Evolutionary conservation across 1,284 basidiomycete species (phyloP), one percentile per base, ranked within the genome.

Genomic region (Ceratobasidium sp.): DNA sequence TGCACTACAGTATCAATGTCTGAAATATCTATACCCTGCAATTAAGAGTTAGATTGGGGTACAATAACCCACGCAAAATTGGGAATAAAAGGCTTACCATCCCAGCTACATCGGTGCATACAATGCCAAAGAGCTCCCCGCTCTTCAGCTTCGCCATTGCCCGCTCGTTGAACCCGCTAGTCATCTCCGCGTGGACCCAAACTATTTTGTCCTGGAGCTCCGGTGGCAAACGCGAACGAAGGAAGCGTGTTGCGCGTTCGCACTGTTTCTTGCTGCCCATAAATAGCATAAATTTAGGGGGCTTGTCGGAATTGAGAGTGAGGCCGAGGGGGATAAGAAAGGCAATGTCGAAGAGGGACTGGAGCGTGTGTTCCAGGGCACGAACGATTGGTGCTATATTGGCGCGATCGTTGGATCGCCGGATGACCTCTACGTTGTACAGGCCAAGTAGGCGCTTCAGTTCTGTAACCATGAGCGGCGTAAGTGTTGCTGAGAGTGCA

Each of bases 171-270:
- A 51, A 51, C 12, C 55, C 68, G n/a, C 68, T 49, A 9, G 68
- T 56, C 68, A 70, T 70, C 26, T 70, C 68, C 9, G 68, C n/a
- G 28, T 70, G 68, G 9, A 70, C 68, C 68, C 68, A 70, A 20
- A 70, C 68, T 6, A 70, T 51, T 2, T n/a, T 23, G n/a, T 70
- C 23, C 13, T 18, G 26, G 5, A 70, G 68, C 33, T 70, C 68
- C 40, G 28, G 51, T 28, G 68, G 68, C 23, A 70, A 28, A 15
- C 68, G 68, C 18, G 10, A 12, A 10, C 53, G 46, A 23, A 70
- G 51, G 23, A 70, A 70, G 6, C n/a, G 7, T 5, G 23, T 51
- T 2, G 68, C 68, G 5, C n/a, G 26, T 39, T 33, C 28, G 33
- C 68, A 70, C 12, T 51, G 68, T n/a, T 40, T 51, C 18, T 39